Base-by-base conservation (phyloP, 306 rosid species). In the Cicer cuneatum region DNA sequence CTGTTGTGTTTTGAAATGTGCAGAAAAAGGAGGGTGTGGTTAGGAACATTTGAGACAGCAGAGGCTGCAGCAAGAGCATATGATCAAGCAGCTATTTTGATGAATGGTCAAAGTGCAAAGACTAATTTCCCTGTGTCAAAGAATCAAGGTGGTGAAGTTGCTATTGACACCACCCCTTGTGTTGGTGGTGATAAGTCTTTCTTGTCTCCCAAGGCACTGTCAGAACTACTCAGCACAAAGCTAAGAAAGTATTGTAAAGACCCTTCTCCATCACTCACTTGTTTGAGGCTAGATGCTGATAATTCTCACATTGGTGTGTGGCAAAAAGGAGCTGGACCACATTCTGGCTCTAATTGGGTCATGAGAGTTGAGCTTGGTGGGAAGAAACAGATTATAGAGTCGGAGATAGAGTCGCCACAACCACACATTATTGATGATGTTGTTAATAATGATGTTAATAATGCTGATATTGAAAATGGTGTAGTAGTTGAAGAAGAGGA, bases 61-160 rank as follows among this genome's bases (percentile, higher is more conserved):
- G 97, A 94, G 86, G 96, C 97, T 1, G 99, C 99, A 19, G 99
- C 99, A 19, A 79, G 95, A 71, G 99, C 99, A 5, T 94, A 94
- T 77, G 99, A 94, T 71, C 99, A 94, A 85, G 99, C 99, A 35
- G 89, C 99, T 15, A 88, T 94, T 16, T 60, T 94, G 85, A 90
- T 94, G 97, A 94, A 84, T 65, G 99, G 99, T 16, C 97, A 87
- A 58, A 94, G 86, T 62, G 99, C 99, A 0, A 94, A 92, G 87
- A 94, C 99, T 75, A 94, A 94, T 78, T 94, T 94, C 59, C 93
- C 97, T 3, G 13, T 40, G 0, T 42, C 83, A 5, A 75, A 70
- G 48, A 78, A 79, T 16, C 85, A 83, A 10, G 42, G 59, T 39
- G 71, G 66, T 48, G 71, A 63, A 7, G 1, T 8, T 33, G 19